phyloP scores from a whole-genome alignment of 208 protist genomes.

The Herpetomonas samuelpessoai region DNA sequence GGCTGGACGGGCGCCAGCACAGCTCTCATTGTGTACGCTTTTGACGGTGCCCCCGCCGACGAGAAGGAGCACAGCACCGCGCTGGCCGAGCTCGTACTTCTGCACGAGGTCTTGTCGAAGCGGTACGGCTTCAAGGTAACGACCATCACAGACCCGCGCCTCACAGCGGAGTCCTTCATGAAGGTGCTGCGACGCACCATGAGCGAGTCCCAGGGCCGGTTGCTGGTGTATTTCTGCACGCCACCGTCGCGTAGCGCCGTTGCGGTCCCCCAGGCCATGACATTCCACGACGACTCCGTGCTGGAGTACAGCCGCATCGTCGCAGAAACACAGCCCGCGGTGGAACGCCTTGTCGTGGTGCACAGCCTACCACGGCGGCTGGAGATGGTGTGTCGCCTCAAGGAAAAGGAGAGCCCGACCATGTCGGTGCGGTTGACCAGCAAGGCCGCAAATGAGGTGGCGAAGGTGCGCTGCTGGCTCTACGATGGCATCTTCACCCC shows the following conservation, averaged over 20 bases:
- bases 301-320: conserved; percentile 20
- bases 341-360: conserved; percentile 31
- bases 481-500: conserved; percentile 41
- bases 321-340: background rate
- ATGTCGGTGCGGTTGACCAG: conserved; percentile 26
- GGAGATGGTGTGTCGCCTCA: conserved; percentile 11
- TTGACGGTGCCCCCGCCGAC: background rate
- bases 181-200: conserved; percentile 1
- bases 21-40: conserved; percentile 20
- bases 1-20: conserved; percentile 24
- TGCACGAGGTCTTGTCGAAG: conserved; percentile 34
- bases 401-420: conserved; percentile 11
- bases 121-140: conserved; percentile 40
- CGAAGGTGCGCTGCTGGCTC: conserved; percentile 31
- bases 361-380: conserved; percentile 25
- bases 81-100: conserved; percentile 25
- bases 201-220: conserved; percentile 9
- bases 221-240: conserved; percentile 32
- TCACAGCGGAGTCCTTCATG: conserved; percentile 5
- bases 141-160: conserved; percentile 6
- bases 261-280: conserved; percentile 10
- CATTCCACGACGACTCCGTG: conserved; percentile 26
- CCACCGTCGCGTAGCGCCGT: conserved; percentile 4
- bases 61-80: conserved; percentile 12
- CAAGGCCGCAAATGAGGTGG: conserved; percentile 16